These are phyloP conservation scores for Hydnomerulius pinastri DNA, from an alignment of 768 basidiomycete species.

Conservation along the genomic window DNA sequence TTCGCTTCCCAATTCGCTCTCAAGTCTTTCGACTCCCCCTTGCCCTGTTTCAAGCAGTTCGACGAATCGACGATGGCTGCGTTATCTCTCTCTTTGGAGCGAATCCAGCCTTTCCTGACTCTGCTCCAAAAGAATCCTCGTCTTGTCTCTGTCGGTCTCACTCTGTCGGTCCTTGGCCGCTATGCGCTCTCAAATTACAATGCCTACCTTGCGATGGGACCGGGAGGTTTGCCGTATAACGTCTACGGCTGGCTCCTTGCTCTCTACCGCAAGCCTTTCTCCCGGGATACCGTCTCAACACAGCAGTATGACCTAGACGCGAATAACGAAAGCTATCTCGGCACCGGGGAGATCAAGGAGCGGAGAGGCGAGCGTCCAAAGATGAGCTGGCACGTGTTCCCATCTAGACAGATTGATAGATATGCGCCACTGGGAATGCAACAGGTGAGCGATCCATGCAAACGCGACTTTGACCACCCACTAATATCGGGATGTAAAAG, in stretches of 20 bases:
- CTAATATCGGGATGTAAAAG: too few relatives aligned
- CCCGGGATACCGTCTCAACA: conserved; percentile 1
- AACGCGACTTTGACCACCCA: too few relatives aligned
- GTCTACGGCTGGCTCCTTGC: conserved; percentile 6
- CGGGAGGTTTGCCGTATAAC: neutral
- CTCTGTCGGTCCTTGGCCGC: neutral
- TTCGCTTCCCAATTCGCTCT: too few relatives aligned
- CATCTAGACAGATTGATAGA: conserved; percentile 7
- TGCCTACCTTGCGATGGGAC: neutral
- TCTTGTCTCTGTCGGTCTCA: neutral
- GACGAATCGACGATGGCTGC: neutral
- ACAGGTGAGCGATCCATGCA: neutral
- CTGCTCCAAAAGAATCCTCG: too few relatives aligned
- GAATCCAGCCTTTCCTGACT: neutral
- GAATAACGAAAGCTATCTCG: neutral
- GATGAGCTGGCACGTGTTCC: conserved; percentile 5
- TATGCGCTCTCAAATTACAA: neutral
- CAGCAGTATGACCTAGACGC: conserved; percentile 1
- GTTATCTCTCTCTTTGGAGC: neutral
- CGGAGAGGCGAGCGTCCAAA: conserved; percentile 4
- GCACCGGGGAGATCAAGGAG: neutral
- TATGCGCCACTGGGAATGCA: neutral
- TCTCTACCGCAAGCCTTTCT: too few relatives aligned
- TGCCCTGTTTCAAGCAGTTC: neutral
- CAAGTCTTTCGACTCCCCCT: too few relatives aligned